Percentiles rank a stretch among this genome's conserved stretches.
Conservation (phyloP, 2,329 filamentous ascomycete species). For the Alternaria gaisen region DNA sequence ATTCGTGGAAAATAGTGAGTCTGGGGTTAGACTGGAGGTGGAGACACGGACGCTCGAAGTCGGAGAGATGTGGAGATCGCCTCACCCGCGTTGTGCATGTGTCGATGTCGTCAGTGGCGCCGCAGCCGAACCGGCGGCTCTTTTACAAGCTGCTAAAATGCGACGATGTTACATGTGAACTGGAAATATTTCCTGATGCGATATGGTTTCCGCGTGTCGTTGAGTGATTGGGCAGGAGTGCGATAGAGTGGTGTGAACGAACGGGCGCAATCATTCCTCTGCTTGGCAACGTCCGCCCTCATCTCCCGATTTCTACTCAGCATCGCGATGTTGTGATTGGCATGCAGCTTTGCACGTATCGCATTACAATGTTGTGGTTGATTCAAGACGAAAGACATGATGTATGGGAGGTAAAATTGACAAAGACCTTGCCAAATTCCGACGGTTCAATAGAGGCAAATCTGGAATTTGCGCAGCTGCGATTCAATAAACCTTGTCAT, state of each 20-base stretch:
- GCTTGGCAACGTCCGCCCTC: constrained; percentile 8
- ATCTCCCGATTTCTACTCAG: background rate
- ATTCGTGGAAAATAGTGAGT: constrained; percentile 24
- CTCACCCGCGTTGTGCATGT: constrained; percentile 23
- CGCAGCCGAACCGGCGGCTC: constrained; percentile 9
- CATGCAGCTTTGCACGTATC: background rate
- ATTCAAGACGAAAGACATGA: background rate
- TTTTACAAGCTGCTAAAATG: constrained; percentile 1
- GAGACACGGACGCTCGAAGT: constrained; percentile 7
- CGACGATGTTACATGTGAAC: constrained; percentile 9
- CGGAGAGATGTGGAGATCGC: constrained; percentile 20
- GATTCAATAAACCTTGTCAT: background rate
- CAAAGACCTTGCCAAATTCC: background rate
- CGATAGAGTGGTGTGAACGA: background rate
- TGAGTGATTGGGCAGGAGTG: constrained; percentile 1
- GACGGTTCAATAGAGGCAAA: background rate
- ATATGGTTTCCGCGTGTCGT: constrained; percentile 2
- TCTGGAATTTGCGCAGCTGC: background rate
- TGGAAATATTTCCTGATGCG: constrained; percentile 7
- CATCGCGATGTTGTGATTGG: background rate
- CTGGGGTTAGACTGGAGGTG: constrained; percentile 11
- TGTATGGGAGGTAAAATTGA: background rate
- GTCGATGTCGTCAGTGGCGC: constrained; percentile 19
- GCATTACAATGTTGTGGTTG: background rate
- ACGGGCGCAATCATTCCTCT: background rate